These are phyloP conservation scores for Globisporangium recalcitrans DNA, from an alignment of 352 stramenopile genomes.

Conservation along the genomic window DNA sequence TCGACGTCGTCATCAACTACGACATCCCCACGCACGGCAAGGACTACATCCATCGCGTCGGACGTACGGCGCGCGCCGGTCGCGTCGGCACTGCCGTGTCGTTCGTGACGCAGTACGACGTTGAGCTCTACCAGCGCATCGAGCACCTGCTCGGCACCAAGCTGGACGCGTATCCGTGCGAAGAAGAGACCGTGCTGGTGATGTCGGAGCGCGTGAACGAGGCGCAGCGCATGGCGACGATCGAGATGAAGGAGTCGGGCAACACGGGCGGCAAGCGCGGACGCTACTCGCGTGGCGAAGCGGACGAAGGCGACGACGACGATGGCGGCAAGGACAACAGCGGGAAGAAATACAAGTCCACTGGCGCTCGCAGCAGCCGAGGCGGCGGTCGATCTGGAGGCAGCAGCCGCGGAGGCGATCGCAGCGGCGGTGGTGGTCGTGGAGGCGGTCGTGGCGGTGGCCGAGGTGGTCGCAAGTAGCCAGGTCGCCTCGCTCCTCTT, in stretches of 20 bases:
- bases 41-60: constrained; percentile 99
- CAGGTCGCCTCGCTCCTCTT: neutral
- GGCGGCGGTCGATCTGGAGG: constrained; percentile 14
- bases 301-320: constrained; percentile 37
- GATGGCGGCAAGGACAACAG: constrained; percentile 29
- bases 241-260: constrained; percentile 84
- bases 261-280: constrained; percentile 49
- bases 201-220: constrained; percentile 97
- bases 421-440: constrained; percentile 20
- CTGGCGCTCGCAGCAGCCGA: constrained; percentile 37
- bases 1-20: constrained; percentile 99
- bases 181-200: constrained; percentile 95
- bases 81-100: constrained; percentile 92
- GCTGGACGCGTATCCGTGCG: constrained; percentile 71
- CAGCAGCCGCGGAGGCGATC: constrained; percentile 9
- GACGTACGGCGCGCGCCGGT: constrained; percentile 95
- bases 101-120: constrained; percentile 98
- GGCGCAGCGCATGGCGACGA: constrained; percentile 93
- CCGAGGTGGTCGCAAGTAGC: constrained; percentile 36
- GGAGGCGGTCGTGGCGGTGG: constrained; percentile 21
- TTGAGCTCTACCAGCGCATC: constrained; percentile 98
- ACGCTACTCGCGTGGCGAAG: constrained; percentile 52
- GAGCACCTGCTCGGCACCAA: constrained; percentile 89
- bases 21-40: constrained; percentile 98
- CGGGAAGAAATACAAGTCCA: constrained; percentile 76